These are phyloP conservation scores for Termitomyces sp. DNA, from an alignment of 768 basidiomycete species.

Conservation along the genomic window DNA sequence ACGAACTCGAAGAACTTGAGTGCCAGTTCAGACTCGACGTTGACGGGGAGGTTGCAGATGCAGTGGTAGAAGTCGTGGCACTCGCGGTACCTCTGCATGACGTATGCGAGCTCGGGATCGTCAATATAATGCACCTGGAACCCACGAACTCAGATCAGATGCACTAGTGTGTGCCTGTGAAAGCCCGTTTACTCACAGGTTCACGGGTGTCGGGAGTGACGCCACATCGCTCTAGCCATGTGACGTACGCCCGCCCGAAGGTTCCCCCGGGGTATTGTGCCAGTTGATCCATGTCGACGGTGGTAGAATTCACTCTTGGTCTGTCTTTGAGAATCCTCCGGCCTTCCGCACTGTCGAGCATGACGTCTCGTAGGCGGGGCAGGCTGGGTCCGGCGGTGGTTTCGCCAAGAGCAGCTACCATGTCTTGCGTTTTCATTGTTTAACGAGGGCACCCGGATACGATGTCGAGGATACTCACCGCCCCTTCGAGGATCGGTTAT, in stretches of 20 bases:
- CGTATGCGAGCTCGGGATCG: constrained; percentile 94
- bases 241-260: constrained; percentile 81
- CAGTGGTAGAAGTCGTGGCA: constrained; percentile 98
- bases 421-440: constrained; percentile 51
- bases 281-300: constrained; percentile 69
- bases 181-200: constrained; percentile 50
- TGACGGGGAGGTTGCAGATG: constrained; percentile 83
- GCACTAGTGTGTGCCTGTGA: not conserved
- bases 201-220: constrained; percentile 94
- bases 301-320: constrained; percentile 75
- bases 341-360: constrained; percentile 81
- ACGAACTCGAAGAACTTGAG: constrained; percentile 94
- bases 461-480: constrained; percentile 48
- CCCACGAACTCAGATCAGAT: constrained; percentile 8
- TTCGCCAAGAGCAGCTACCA: constrained; percentile 93
- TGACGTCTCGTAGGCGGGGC: constrained; percentile 67
- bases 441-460: not conserved
- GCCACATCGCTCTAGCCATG: constrained; percentile 85
- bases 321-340: constrained; percentile 78
- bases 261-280: constrained; percentile 71
- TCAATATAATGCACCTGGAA: constrained; percentile 88
- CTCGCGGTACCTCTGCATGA: constrained; percentile 97
- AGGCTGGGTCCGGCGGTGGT: constrained; percentile 83
- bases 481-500: constrained; percentile 78
- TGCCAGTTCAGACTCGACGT: constrained; percentile 87